phyloP scores from a whole-genome alignment of 768 basidiomycete genomes.

The Coprinopsis cinerea region DNA sequence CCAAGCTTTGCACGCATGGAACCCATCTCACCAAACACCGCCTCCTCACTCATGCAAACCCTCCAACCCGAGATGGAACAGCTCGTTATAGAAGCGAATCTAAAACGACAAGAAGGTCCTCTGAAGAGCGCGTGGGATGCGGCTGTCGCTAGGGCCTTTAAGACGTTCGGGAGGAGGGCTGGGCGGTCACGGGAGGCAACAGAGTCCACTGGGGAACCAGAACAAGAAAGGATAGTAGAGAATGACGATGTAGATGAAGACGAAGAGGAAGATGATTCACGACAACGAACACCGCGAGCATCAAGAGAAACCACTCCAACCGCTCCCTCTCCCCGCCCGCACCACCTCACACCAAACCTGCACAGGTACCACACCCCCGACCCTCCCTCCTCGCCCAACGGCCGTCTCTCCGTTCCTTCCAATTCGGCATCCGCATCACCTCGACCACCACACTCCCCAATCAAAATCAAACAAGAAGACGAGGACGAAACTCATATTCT shows the following conservation, averaged over 20 bases:
- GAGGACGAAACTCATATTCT: too few relatives aligned
- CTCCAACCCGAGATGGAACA: conserved; percentile 57
- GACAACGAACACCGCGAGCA: not conserved
- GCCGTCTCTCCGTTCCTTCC: too few relatives aligned
- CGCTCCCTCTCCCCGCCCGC: not conserved
- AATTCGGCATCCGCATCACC: too few relatives aligned
- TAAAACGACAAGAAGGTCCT: conserved; percentile 64
- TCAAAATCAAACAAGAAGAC: too few relatives aligned
- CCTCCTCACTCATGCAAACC: conserved; percentile 31
- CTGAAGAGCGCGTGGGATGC: conserved; percentile 48
- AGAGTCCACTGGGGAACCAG: not conserved
- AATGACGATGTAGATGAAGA: not conserved
- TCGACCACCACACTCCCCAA: too few relatives aligned
- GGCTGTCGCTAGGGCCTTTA: conserved; percentile 22
- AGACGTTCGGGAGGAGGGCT: not conserved
- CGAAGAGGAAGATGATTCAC: not conserved
- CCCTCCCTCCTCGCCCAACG: too few relatives aligned
- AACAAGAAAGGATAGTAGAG: not conserved
- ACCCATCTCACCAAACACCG: conserved; percentile 13
- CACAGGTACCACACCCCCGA: too few relatives aligned
- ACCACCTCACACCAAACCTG: not conserved
- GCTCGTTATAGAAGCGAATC: conserved; percentile 56
- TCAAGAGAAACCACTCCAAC: conserved; percentile 8
- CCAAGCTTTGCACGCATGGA: not conserved
- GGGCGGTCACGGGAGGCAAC: not conserved